These are phyloP conservation scores for Chamaecrista fasciculata DNA, from an alignment of 306 rosid genomes.

Conservation along the genomic window DNA sequence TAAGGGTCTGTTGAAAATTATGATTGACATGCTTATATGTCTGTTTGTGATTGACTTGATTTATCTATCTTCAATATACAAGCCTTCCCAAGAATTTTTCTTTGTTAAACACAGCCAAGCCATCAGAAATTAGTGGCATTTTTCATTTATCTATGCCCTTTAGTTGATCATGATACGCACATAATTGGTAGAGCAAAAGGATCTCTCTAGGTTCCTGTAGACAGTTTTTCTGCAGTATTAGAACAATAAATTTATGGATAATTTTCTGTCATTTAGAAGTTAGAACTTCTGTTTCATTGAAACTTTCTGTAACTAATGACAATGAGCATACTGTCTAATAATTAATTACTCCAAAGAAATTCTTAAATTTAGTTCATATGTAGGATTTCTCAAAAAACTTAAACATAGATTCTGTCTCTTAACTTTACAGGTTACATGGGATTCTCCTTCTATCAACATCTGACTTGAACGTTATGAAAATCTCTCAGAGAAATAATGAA, in stretches of 20 bases:
- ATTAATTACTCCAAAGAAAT: slow-evolving; percentile 22
- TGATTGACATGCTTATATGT: background rate
- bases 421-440: background rate
- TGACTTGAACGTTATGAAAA: background rate
- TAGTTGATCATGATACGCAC: slow-evolving; percentile 41
- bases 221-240: slow-evolving; percentile 53
- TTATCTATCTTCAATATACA: background rate
- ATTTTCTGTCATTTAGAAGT: slow-evolving; percentile 23
- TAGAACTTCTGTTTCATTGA: slow-evolving; percentile 30
- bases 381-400: background rate
- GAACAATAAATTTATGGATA: slow-evolving; percentile 46
- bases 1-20: background rate
- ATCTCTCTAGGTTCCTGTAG: slow-evolving; percentile 50
- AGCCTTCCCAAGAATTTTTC: background rate
- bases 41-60: background rate
- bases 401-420: background rate
- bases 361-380: background rate
- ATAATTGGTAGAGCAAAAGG: slow-evolving; percentile 43
- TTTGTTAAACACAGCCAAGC: slow-evolving; percentile 29
- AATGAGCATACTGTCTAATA: slow-evolving; percentile 34
- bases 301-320: slow-evolving; percentile 29
- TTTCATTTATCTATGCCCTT: slow-evolving; percentile 41
- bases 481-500: background rate
- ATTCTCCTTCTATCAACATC: background rate
- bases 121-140: slow-evolving; percentile 35